Evolutionary conservation across 1,139 yeast genomes (phyloP).

Genomic region (Suzukiozyma palmioleophila): DNA sequence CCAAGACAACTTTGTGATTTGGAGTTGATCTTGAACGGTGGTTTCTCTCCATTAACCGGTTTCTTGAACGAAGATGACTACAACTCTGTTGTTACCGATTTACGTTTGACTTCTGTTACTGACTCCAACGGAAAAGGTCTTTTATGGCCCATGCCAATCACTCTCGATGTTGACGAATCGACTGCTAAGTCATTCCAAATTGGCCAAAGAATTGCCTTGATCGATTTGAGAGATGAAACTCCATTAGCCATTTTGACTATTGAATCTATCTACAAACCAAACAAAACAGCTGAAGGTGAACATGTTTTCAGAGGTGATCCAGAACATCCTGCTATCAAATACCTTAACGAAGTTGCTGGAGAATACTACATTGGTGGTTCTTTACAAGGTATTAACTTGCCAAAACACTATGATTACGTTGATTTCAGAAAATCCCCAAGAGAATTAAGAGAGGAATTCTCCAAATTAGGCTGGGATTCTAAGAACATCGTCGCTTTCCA

Average conservation of each 20-base stretch:
- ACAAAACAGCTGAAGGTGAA: constrained; percentile 74
- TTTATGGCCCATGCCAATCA: constrained; percentile 92
- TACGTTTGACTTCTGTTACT: constrained; percentile 58
- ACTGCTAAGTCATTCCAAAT: constrained; percentile 45
- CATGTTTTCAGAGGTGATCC: constrained; percentile 94
- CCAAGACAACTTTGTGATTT: constrained; percentile 92
- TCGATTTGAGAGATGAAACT: constrained; percentile 79
- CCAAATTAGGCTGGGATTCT: constrained; percentile 66
- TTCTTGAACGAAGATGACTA: constrained; percentile 81
- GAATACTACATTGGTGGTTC: constrained; percentile 87
- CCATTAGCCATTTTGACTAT: constrained; percentile 79
- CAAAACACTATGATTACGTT: constrained; percentile 87
- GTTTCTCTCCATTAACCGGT: constrained; percentile 89
- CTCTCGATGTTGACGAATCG: constrained; percentile 65
- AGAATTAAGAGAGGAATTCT: constrained; percentile 81
- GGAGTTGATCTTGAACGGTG: constrained; percentile 89
- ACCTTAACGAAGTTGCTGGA: constrained; percentile 69
- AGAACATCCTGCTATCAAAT: constrained; percentile 89
- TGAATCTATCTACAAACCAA: constrained; percentile 75
- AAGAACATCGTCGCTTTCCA: constrained; percentile 93
- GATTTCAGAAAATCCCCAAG: constrained; percentile 87
- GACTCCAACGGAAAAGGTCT: constrained; percentile 49
- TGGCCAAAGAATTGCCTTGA: constrained; percentile 67
- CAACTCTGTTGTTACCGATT: constrained; percentile 68
- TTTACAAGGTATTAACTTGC: constrained; percentile 76